Evolutionary conservation across 305 asterid genomes (phyloP), one percentile per base, ranked within the genome.

Genomic region (Rubia peregrina): DNA sequence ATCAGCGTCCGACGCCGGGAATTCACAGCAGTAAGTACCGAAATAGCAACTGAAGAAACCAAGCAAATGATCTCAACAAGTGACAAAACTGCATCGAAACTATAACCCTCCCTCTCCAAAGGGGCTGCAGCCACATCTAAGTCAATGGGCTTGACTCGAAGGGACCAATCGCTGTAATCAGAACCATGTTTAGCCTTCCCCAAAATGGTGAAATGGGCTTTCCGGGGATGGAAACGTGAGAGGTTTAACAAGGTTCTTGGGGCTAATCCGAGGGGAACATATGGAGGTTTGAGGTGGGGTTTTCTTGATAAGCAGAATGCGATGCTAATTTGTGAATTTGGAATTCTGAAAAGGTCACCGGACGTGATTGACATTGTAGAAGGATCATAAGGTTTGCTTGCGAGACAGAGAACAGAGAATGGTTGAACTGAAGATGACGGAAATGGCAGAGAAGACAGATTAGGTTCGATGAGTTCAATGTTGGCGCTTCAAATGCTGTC

Each of bases 41-140:
- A 85, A 19, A 83, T 72, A 43, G 80, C 79, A 0, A 86, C 83
- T 2, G 97, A 89, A 12, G 89, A 86, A 60, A 80, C 82, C 68
- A 89, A 80, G 78, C 86, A 81, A n/a, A 85, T 12, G 80, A 88
- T 83, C 63, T 91, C 97, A 46, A 88, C 24, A 75, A 83, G 16
- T 0, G 88, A 83, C n/a, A 91, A 85, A 49, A 89, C 75, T n/a
- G 70, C 80, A 71, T 91, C 95, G 56, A 88, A 77, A 74, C 75
- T 57, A 55, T 67, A 67, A 57, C 22, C 70, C 70, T 63, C 81
- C 33, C 16, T 46, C 65, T 51, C 71, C 16, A 24, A 26, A 65
- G 21, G 38, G 17, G 13, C 24, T n/a, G 74, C 49, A 44, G 74
- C 56, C 57, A 77, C 85, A 51, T 81, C 77, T 1, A 81, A 13